Percentiles rank a stretch among this genome's conserved stretches.
Evolutionary conservation across 305 asterid genomes (phyloP).

Genomic region (Ajuga reptans): DNA sequence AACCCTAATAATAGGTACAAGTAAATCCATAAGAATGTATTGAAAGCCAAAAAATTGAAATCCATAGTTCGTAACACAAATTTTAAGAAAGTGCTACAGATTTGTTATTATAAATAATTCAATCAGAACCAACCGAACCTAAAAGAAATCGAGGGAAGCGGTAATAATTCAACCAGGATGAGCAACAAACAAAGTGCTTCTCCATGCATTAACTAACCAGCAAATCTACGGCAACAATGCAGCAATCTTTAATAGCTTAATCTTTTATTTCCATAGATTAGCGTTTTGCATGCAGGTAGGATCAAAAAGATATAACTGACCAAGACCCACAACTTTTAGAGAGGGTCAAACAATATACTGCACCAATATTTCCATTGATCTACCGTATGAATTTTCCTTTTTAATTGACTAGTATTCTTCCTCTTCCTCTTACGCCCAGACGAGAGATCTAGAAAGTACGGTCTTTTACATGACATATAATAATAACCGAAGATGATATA

Average conservation of each 20-base stretch:
- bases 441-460: neutral
- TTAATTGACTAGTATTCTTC: neutral
- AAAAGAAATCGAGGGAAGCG: too few species aligned
- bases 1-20: too few species aligned
- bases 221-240: neutral
- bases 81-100: neutral
- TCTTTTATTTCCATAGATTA: too few species aligned
- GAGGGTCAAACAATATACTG: too few species aligned
- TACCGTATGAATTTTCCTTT: neutral
- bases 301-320: neutral
- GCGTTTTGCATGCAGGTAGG: neutral
- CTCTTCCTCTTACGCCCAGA: neutral
- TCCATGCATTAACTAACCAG: neutral
- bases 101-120: neutral
- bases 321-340: neutral
- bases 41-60: neutral
- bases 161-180: neutral
- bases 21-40: neutral
- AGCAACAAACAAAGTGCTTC: neutral
- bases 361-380: too few species aligned
- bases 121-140: neutral
- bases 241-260: neutral
- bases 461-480: neutral
- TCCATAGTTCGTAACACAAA: neutral
- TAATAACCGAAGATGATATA: neutral